Evolutionary conservation across 371 early-diverging fungal genomes (phyloP), one percentile per base, ranked within the genome.

Genomic region (Actinomucor elegans): DNA sequence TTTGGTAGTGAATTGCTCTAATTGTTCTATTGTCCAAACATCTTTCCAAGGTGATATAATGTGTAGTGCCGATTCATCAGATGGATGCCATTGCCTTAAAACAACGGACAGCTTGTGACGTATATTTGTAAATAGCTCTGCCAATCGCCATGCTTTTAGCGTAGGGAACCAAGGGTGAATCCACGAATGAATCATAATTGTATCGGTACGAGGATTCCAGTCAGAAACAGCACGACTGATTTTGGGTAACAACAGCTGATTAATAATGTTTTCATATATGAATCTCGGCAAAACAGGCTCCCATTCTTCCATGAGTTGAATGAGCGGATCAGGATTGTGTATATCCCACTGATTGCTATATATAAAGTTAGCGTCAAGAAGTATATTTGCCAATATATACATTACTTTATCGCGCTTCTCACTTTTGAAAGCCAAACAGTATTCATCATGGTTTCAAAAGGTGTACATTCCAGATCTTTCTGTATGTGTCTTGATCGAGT

Each of bases 161-260:
- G 86, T 59, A 1, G 90, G 88, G 12, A 92, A 69, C 94, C 94
- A 94, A 1, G 93, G 92, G 61, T 88, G 89, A n/a, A 92, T 61
- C 90, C 90, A 92, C 0, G 78, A 77, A 55, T 92, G 90, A 2
- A 90, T 69, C 78, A 82, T 79, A n/a, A 78, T 77, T 0, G 73
- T 64, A 48, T 88, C 86, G n/a, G 65, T 61, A n/a, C 77, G 77
- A 3, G 90, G 91, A 41, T 83, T 80, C 90, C 89, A 91, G 10
- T 74, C 66, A 1, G 85, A 78, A 6, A 94, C 76, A 7, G 79
- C 86, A 20, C 73, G 65, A 8, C 55, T 49, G 4, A 94, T 73
- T 53, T 92, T 91, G 3, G 94, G 94, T 47, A 92, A 44, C 9
- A 92, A 62, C 14, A 92, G 76, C 54, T 92, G 93, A 21, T 85